Evolutionary conservation across 495 filamentous ascomycete genomes (phyloP), one percentile per base, ranked within the genome.

Genomic region (Achaetomiella virescens): DNA sequence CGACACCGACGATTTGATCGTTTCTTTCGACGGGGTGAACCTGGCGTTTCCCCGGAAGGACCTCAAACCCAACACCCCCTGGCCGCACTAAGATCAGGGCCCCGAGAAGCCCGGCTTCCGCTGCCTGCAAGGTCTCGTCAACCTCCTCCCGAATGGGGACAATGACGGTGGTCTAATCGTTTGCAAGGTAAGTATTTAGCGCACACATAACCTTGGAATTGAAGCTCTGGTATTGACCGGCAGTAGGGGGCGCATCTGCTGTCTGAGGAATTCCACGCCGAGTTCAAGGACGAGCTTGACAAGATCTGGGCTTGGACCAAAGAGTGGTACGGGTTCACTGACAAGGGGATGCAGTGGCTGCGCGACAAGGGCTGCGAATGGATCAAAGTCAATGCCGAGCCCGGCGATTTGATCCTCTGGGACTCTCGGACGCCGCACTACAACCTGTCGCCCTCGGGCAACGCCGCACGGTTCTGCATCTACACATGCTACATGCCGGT

Each of bases 41-140:
- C 62, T 78, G 38, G 58, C 62, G 29, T 73, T 74, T 48, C 58
- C 70, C 9, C 70, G 73, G 40, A 70, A 66, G n/a, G 63, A 57
- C 43, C 70, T 74, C 49, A 31, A 72, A 25, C 55, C 69, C 9
- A 52, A 62, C 47, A 72, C 74, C 59, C 72, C 74, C 15, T 77
- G 75, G 75, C 74, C 74, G 3, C 75, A 78, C 54, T 67, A 71
- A 49, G 76, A 78, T 43, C 76, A 78, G 55, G 74, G 74, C 8
- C 54, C 58, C 6, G 72, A 72, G 33, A 68, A 61, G 37, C 33
- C 33, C 4, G 73, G 73, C 25, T 73, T 78, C 67, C 63, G 69
- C 29, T 77, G 75, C 53, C 61, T 77, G 22, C 76, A 79, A 54
- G 76, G 74, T n/a, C 62, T 79, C 14, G 66, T 77, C 1, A 79